Evolutionary conservation across 345 rosid genomes (phyloP).

Genomic region (Clarkia xantiana): DNA sequence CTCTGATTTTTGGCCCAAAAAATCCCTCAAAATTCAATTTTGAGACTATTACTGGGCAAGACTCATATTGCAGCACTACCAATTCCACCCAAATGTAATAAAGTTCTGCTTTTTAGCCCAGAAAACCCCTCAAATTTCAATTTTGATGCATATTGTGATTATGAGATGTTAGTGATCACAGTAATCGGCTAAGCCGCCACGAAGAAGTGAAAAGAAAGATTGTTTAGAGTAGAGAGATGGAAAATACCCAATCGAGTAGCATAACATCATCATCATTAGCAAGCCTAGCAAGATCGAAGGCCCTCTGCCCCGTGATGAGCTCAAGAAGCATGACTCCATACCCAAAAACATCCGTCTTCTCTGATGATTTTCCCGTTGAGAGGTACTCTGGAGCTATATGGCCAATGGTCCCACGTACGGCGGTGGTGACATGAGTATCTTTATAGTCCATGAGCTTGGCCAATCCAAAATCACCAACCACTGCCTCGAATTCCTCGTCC

Average conservation of each 20-base stretch:
- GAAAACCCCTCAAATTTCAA: too few species aligned
- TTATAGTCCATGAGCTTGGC: constrained; percentile 90
- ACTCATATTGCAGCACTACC: too few species aligned
- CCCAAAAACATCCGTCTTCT: constrained; percentile 94
- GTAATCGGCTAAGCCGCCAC: too few species aligned
- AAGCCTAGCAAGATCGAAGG: constrained; percentile 89
- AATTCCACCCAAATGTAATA: too few species aligned
- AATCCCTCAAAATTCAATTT: too few species aligned
- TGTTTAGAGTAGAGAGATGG: not conserved
- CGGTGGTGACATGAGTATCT: constrained; percentile 88
- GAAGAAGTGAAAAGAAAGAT: not conserved
- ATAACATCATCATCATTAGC: constrained; percentile 90
- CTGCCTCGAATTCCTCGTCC: constrained; percentile 91
- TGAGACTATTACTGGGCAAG: too few species aligned
- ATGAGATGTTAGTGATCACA: too few species aligned
- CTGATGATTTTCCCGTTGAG: constrained; percentile 79
- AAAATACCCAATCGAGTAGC: constrained; percentile 85
- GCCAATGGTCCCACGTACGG: constrained; percentile 95
- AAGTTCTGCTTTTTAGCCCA: too few species aligned
- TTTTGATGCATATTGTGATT: too few species aligned
- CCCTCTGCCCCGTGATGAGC: constrained; percentile 87
- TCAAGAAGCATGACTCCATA: constrained; percentile 97
- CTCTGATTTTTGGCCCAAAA: too few species aligned
- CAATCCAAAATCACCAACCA: constrained; percentile 90
- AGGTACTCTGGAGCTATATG: constrained; percentile 96